Base-by-base conservation (phyloP, 1,284 basidiomycete genomes). In the Apiotrichum sp. region DNA sequence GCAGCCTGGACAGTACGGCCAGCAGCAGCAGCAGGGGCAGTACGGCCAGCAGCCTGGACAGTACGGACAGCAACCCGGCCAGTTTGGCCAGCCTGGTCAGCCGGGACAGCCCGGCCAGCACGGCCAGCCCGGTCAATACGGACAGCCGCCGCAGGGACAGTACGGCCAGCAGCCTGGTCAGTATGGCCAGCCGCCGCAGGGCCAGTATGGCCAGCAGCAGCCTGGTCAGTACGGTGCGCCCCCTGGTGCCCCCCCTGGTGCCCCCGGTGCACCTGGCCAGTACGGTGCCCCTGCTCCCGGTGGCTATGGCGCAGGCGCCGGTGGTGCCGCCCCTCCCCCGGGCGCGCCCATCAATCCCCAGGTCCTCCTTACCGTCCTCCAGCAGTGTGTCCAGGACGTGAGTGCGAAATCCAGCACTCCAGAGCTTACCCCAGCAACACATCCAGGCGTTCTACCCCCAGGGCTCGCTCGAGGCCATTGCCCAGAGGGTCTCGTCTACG, bases 361-460 rank as follows among this genome's bases (percentile, higher is more conserved):
- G 50, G 64, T 62, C 55, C 57, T 76, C 11, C 58, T 70, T 33
- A 50, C 52, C 10, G 44, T 65, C 35, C 60, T 77, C 29, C 66
- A 73, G 61, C 67, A 73, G 36, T 76, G 75, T 65, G 77, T 78
- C 35, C 65, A 70, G 56, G 78, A 79, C 56, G 73, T 75, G 44
- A 67, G 71, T 65, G 10, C 35, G 13, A 14, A 4, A 0, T n/a
- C 34, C 6, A 3, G 22, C 22, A 22, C 22, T 22, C 22, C 22
- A 22, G 36, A 4, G 38, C 52, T 56, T 22, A 52, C 46, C 32
- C 14, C 58, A 77, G 67, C 78, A 80, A 74, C 66, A 71, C 44
- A 65, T 79, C 53, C 66, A 70, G 53, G 71, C 76, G 0, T 80
- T 80, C 68, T 80, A 78, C 68, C 77, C 76, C 8, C 78, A 70